Evolutionary conservation across 2,329 filamentous ascomycete species (phyloP).

Genomic region (Trichoderma koningiopsis): DNA sequence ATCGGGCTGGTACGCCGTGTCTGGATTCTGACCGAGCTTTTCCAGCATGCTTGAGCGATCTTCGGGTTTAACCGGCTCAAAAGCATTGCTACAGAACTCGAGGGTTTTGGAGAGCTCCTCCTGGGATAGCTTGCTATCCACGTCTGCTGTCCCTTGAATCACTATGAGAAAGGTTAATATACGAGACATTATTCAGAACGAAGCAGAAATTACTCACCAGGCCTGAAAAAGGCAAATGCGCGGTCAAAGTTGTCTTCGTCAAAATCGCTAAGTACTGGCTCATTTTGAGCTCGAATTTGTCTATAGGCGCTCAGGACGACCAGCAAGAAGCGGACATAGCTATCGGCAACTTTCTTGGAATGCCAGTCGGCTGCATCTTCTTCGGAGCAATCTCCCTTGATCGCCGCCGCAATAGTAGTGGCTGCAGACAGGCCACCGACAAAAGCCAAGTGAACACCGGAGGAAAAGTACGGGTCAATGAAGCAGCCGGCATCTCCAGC

Average conservation of each 20-base stretch:
- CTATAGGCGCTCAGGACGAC: conserved; percentile 31
- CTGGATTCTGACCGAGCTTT: neutral
- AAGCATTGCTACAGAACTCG: conserved; percentile 38
- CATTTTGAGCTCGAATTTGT: conserved; percentile 44
- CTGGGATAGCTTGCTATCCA: conserved; percentile 33
- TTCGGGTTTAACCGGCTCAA: conserved; percentile 27
- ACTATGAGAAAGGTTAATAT: conserved; percentile 30
- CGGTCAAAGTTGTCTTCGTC: conserved; percentile 47
- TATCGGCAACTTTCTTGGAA: conserved; percentile 44
- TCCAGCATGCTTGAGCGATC: conserved; percentile 18
- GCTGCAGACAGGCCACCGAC: conserved; percentile 47
- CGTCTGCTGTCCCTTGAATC: conserved; percentile 41
- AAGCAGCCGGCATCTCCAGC: conserved; percentile 51
- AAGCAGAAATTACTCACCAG: conserved; percentile 35
- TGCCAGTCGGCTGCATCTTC: conserved; percentile 46
- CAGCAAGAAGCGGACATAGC: conserved; percentile 49
- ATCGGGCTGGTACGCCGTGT: conserved; percentile 21
- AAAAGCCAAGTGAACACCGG: conserved; percentile 49
- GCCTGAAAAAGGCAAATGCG: conserved; percentile 45
- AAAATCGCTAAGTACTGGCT: conserved; percentile 44
- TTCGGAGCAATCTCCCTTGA: conserved; percentile 39
- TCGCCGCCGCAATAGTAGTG: conserved; percentile 44
- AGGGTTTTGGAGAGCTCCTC: conserved; percentile 36
- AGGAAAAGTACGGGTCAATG: conserved; percentile 52
- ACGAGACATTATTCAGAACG: conserved; percentile 5